Base-by-base conservation (phyloP, 148 eudicot species). In the Silene conica region DNA sequence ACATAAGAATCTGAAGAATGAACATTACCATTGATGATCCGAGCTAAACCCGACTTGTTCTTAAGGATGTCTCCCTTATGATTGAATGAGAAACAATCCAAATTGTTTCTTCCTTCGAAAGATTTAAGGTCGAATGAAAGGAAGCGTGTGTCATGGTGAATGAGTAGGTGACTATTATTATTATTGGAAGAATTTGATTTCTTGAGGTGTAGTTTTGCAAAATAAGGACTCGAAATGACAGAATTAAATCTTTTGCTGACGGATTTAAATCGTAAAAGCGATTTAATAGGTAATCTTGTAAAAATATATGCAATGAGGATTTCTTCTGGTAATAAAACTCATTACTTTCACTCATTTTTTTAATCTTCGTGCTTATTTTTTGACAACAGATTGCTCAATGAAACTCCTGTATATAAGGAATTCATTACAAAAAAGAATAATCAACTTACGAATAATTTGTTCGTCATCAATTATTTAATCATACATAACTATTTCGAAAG, bases 121-220 rank as follows among this genome's bases (percentile, higher is more conserved):
- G 16, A 11, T 2, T 19, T 25, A 12, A 41, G 20, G 21, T 68
- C 71, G 45, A 68, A 68, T 41, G 71, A 18, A 18, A 68, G 56
- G 54, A 68, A 68, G 16, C 54, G 45, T 19, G 71, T 38, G n/a
- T 68, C 19, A 22, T 68, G 52, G 71, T 68, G n/a, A 20, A 38
- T 68, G 16, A 45, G 22, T 1, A 68, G 25, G 21, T 64, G 69
- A 18, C 18, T 8, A 23, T n/a, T 41, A 41, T 43, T 68, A 22
- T 68, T 41, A 12, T 48, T 11, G 41, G 19, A 19, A 3, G 71
- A 20, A 68, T 52, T 8, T 59, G 63, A 45, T 41, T 20, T n/a
- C 8, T n/a, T 68, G 71, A 68, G 54, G 45, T 68, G 71, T 2
- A 45, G 21, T 18, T n/a, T 15, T 6, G 22, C 55, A 21, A 68